A percentile compares a stretch with the other conserved stretches of the same genome.
These are phyloP conservation scores for Endocalyx cinctus DNA, from an alignment of 2,329 filamentous ascomycete species.

Conservation along the genomic window DNA sequence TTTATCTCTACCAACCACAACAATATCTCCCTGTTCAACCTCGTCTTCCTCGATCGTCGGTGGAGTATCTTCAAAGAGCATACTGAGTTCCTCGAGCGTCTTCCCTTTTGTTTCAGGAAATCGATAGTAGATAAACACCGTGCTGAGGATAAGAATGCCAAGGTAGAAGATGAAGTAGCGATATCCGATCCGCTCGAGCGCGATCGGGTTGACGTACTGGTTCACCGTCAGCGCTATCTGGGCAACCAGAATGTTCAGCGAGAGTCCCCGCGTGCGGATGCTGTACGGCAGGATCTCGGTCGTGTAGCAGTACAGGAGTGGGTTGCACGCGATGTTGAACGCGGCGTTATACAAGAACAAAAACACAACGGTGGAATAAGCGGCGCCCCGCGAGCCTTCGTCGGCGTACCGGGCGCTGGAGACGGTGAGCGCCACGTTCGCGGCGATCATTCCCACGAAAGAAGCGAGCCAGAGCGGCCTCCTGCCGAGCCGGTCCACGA, in stretches of 20 bases:
- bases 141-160: too few species aligned
- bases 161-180: too few species aligned
- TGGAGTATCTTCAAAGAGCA: too few species aligned
- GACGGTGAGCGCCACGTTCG: conserved; percentile 11
- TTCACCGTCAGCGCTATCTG: conserved; percentile 18
- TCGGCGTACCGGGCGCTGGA: conserved; percentile 22
- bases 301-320: conserved; percentile 27
- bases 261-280: conserved; percentile 19
- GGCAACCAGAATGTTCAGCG: conserved; percentile 26
- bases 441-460: conserved; percentile 12
- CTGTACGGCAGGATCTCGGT: conserved; percentile 31
- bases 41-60: too few species aligned
- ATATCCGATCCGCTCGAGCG: too few species aligned
- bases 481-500: conserved; percentile 19
- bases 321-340: conserved; percentile 28
- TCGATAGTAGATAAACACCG: too few species aligned
- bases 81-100: too few species aligned
- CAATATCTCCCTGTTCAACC: too few species aligned
- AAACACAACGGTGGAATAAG: conserved; percentile 23
- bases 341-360: conserved; percentile 31
- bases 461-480: conserved; percentile 21
- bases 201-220: conserved; percentile 21
- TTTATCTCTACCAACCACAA: too few species aligned
- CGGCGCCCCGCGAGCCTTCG: conserved; percentile 9
- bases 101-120: too few species aligned